Evolutionary conservation across 768 basidiomycete genomes (phyloP), one percentile per base, ranked within the genome.

Genomic region (Suillus discolor): DNA sequence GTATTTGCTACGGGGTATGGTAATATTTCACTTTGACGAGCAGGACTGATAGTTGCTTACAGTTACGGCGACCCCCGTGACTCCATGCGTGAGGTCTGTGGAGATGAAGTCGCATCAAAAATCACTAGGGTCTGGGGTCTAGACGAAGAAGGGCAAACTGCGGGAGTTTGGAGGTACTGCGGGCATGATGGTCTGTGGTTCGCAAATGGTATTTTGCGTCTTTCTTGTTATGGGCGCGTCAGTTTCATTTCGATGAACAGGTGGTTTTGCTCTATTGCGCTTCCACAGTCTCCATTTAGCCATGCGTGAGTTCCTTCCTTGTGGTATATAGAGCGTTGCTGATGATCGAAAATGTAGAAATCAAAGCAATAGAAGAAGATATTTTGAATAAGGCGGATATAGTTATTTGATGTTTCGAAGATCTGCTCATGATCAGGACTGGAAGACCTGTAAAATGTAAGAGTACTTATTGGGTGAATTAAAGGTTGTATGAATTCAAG

Each of bases 71-170:
- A 85, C 68, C 70, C 79, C 0, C 76, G 77, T n/a, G 75, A 79
- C 15, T 75, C 79, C 31, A 72, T 85, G 60, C 76, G 74, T 44
- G 73, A 76, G 0, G 72, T 89, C 5, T 82, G 85, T 53, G 86
- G 83, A 1, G 77, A 82, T 13, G 77, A 83, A 39, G 70, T 85
- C 2, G 80, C 78, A 0, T 71, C 80, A 62, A 78, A 81, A 71
- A 78, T 88, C 65, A 79, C 82, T 38, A 75, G 78, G 16, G 74
- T 91, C 18, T 87, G 90, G 91, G 86, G 89, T 20, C 65, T 89
- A 57, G 82, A 88, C 67, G 76, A 81, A 25, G 87, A 93, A 76
- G 87, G 89, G 0, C 89, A 91, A 71, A 70, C 87, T 31, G 75
- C 80, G 2, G 81, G 84, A 2, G 69, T 71, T n/a, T 78, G 75